Evolutionary conservation across 2,329 filamentous ascomycete genomes (phyloP), one percentile per base, ranked within the genome.

Genomic region (Graphiopsis chlorocephala): DNA sequence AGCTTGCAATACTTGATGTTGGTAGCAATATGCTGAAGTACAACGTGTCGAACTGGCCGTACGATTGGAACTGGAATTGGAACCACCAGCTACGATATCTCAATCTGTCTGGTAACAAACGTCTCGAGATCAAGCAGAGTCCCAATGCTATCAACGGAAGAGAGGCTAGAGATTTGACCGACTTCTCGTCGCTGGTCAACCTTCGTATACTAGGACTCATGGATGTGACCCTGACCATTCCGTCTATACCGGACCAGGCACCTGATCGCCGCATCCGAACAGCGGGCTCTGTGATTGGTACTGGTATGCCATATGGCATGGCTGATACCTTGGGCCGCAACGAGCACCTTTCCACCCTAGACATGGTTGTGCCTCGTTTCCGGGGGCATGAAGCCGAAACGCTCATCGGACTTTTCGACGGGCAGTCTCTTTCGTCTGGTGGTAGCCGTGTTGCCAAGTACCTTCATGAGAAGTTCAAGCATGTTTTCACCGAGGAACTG

Each of bases 21-120:
- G 94, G 93, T 66, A 97, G 91, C 83, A 99, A 99, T 75, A 88
- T 87, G 25, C 83, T 99, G 64, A 99, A 98, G 78, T 99, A 99
- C 84, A 99, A 99, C 75, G 96, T 99, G 56, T 95, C 93, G 31
- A 99, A 99, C 74, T 97, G 96, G 84, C 95, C 94, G 0, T 99
- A 99, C 75, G 95, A 99, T 76, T 99, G 95, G 95, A 99, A 99
- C 73, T 99, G 95, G 95, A 98, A 98, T 74, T 91, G 95, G 84
- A 99, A 99, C 73, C 92, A 91, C 57, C 96, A 97, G 72, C 81
- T 99, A 69, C 90, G 93, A 68, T 99, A 96, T 74, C 88, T 99
- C 68, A 99, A 98, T 74, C 83, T 99, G 73, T 98, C 94, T 0
- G 95, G 95, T 60, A 99, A 99, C 80, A 97, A 97, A 78, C 88